Evolutionary conservation across 176 grass and related monocot species (phyloP).

Genomic region (Dactylis glomerata): DNA sequence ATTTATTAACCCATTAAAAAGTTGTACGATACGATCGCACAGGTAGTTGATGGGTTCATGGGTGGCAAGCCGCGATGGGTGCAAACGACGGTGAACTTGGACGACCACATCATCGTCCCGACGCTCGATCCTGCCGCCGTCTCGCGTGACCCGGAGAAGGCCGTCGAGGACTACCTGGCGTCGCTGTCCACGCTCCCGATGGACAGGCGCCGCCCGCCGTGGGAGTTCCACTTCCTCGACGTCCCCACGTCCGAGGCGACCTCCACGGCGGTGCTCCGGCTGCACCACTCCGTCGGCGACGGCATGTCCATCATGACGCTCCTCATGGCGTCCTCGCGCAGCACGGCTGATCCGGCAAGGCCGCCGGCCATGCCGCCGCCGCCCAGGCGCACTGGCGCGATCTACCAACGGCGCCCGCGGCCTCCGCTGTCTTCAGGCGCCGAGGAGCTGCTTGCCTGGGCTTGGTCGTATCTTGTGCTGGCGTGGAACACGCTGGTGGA

Average conservation of each 20-base stretch:
- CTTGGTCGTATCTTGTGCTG: conserved; percentile 19
- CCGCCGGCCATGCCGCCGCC: background rate
- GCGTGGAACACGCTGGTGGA: conserved; percentile 53
- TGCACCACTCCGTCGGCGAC: background rate
- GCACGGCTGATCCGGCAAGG: conserved; percentile 25
- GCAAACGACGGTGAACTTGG: background rate
- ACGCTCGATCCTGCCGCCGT: background rate
- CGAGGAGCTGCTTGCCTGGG: background rate
- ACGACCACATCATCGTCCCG: background rate
- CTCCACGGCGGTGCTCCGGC: background rate
- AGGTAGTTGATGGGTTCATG: background rate
- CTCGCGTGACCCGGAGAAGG: background rate
- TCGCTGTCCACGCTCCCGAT: conserved; percentile 30
- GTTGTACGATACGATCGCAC: background rate
- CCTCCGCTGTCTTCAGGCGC: background rate
- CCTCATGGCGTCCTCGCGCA: conserved; percentile 51
- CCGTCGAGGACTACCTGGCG: background rate
- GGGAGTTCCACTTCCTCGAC: conserved; percentile 70
- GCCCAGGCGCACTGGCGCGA: background rate
- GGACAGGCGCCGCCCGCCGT: conserved; percentile 22
- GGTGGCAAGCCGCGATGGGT: background rate
- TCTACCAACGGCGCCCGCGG: background rate
- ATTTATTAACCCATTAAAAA: background rate
- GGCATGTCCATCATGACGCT: conserved; percentile 24
- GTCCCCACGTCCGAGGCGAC: conserved; percentile 45